Evolutionary conservation across 495 filamentous ascomycete genomes (phyloP), one percentile per base, ranked within the genome.

Genomic region (Jackrogersella minutella): DNA sequence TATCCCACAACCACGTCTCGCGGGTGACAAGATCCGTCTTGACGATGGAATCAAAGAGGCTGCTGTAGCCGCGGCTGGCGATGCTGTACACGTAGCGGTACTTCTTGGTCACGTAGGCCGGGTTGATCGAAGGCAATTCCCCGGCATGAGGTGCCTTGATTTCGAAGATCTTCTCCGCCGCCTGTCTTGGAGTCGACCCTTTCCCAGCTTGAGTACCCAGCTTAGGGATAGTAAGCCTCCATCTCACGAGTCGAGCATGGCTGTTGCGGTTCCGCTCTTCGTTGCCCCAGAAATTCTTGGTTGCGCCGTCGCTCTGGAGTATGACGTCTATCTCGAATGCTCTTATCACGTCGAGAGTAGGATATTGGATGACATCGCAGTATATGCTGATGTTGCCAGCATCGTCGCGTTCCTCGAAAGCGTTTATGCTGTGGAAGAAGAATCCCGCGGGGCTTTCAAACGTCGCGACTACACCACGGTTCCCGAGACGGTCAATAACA

Each of bases 391-490:
- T 76, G 28, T 80, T 73, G 0, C 52, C 61, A 11, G 9, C 46
- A 24, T 74, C 74, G 9, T 75, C 58, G 0, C 49, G 57, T 56
- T 90, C 85, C 62, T 92, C 87, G 76, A 86, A 93, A 0, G 90
- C 84, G 66, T 93, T 93, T 68, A 91, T 79, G 4, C 87, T 84
- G 76, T 94, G 90, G 76, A 93, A 93, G 74, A 82, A 86, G 78
- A 92, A 94, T 56, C 88, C 87, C 0, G 87, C 81, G 0, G 79
- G 77, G 21, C 79, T 86, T 26, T 88, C 82, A 69, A 85, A 89
- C 14, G 74, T 81, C 4, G 80, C 86, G 1, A 90, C 80, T 0
- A 91, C 75, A 3, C 88, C 87, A n/a, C 76, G 69, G 6, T 76
- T 78, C 33, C 69, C 41, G 5, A 66, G 67, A 13, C 86, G 82